phyloP scores from a whole-genome alignment of 257 asterid genomes.

The Avicennia marina region DNA sequence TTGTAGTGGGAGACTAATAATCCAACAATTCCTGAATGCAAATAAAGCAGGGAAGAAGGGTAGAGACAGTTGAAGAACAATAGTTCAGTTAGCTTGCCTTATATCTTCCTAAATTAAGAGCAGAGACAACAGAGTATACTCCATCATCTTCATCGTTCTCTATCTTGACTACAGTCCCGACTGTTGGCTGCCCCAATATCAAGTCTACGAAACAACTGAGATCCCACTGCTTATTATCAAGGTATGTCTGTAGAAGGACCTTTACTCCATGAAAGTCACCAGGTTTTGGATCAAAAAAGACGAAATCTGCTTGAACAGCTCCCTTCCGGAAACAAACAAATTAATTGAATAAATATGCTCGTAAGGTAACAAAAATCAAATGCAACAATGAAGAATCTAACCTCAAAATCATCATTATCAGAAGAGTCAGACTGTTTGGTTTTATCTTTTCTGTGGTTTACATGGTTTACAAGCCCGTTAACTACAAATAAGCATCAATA shows the following conservation, averaged over 20 bases:
- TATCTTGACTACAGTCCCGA: constrained; percentile 80
- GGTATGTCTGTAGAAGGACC: constrained; percentile 67
- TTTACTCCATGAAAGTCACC: constrained; percentile 89
- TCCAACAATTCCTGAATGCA: background rate
- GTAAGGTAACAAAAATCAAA: background rate
- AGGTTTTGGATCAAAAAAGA: constrained; percentile 88
- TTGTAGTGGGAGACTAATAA: background rate
- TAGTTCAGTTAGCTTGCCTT: constrained; percentile 48
- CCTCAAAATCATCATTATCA: constrained; percentile 65
- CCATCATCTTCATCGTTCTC: constrained; percentile 83
- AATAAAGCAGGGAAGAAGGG: background rate
- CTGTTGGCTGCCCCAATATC: constrained; percentile 81
- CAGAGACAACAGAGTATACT: constrained; percentile 59
- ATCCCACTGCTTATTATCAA: constrained; percentile 78
- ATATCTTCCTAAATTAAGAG: constrained; percentile 77
- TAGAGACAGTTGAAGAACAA: background rate
- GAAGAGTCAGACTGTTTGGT: constrained; percentile 41
- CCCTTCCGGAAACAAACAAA: constrained; percentile 42
- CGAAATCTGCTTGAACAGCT: constrained; percentile 84
- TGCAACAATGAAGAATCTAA: constrained; percentile 23
- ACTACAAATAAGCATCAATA: constrained; percentile 22
- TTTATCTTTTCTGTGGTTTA: constrained; percentile 24
- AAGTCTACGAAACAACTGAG: constrained; percentile 81
- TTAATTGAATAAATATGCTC: constrained; percentile 9
- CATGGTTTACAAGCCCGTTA: constrained; percentile 24